Conservation (phyloP, 2,329 filamentous ascomycete genomes). For the Chrysoporthe austroafricana region DNA sequence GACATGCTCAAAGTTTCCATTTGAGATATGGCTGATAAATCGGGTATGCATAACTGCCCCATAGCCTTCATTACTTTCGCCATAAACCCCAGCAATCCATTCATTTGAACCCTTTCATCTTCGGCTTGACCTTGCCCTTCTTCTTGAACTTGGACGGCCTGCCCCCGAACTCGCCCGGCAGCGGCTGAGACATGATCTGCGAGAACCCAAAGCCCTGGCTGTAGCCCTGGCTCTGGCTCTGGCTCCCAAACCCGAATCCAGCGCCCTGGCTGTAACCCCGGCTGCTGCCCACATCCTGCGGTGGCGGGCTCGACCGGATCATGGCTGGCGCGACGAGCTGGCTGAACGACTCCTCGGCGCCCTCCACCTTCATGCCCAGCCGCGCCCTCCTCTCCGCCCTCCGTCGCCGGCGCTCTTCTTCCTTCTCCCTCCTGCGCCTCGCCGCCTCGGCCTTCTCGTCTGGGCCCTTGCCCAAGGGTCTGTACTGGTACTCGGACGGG, state of each 20-base stretch:
- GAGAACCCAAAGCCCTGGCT: conserved; percentile 21
- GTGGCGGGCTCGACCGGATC: conserved; percentile 23
- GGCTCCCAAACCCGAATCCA: conserved; percentile 12
- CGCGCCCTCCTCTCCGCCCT: conserved; percentile 34
- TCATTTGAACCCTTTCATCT: conserved; percentile 46
- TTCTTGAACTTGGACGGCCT: conserved; percentile 44
- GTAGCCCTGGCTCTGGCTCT: conserved; percentile 28
- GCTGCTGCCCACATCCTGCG: conserved; percentile 18
- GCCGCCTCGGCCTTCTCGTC: conserved; percentile 17
- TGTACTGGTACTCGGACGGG: conserved; percentile 39
- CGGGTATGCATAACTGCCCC: not conserved
- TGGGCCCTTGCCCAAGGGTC: conserved; percentile 17
- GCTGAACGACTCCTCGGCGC: conserved; percentile 24
- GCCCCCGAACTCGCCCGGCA: conserved; percentile 51
- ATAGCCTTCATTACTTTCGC: too few species aligned
- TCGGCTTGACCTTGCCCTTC: conserved; percentile 43
- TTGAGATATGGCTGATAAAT: not conserved
- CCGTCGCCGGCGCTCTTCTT: conserved; percentile 34
- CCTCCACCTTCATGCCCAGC: conserved; percentile 31
- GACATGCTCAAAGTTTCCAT: not conserved
- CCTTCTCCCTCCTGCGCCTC: conserved; percentile 24
- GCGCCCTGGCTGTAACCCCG: conserved; percentile 5
- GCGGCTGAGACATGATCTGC: conserved; percentile 50
- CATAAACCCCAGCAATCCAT: not conserved
- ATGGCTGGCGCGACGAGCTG: conserved; percentile 16